phyloP scores from a whole-genome alignment of 2,329 filamentous ascomycete genomes.

The Chalara sp. region DNA sequence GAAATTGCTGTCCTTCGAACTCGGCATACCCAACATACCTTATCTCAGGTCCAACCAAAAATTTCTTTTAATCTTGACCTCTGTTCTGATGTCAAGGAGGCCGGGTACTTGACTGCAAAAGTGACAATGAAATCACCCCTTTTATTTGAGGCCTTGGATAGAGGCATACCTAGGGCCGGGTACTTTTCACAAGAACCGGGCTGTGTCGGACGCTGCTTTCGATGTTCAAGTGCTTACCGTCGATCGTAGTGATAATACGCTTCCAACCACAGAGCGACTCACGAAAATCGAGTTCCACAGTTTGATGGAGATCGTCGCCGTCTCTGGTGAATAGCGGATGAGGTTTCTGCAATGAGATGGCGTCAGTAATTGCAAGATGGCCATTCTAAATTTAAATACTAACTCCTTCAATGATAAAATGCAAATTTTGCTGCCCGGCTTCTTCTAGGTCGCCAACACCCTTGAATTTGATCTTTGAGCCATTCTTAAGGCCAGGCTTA shows the following conservation, averaged over 20 bases:
- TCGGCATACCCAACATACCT: no score
- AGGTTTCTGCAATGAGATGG: not conserved
- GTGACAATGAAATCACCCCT: not conserved
- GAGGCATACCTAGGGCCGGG: not conserved
- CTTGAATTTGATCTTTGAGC: constrained; percentile 4
- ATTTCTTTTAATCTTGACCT: no score
- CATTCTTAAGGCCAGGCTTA: constrained; percentile 2
- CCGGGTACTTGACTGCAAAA: not conserved
- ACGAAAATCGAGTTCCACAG: not conserved
- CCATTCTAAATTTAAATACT: not conserved
- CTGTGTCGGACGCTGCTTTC: not conserved
- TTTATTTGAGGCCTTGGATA: not conserved
- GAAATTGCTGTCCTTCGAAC: no score
- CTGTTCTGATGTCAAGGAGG: not conserved
- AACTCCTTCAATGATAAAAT: constrained; percentile 8
- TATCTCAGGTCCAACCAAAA: no score
- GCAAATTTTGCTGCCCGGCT: not conserved
- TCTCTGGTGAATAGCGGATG: constrained; percentile 3
- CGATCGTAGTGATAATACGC: not conserved
- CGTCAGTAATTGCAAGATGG: no score
- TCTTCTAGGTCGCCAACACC: not conserved
- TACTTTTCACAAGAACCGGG: not conserved
- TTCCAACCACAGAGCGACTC: constrained; percentile 1
- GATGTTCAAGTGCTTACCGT: not conserved
- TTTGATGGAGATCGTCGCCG: constrained; percentile 1